Percentiles rank a stretch among this genome's conserved stretches.
Conservation (phyloP, 306 rosid species). For the Senna tora region DNA sequence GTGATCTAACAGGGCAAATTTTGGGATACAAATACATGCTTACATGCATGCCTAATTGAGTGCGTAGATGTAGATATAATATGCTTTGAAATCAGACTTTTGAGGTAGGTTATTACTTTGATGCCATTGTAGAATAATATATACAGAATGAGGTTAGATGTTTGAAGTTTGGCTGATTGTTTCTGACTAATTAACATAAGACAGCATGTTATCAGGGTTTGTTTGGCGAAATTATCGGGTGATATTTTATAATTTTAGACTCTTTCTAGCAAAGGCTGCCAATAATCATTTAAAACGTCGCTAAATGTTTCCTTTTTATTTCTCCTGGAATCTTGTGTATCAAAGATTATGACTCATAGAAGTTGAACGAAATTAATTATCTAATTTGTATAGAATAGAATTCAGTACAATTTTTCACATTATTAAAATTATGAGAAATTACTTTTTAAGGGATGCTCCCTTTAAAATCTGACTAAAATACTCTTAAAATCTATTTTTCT, state of each 20-base stretch:
- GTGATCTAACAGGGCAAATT: conserved; percentile 2
- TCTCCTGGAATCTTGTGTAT: no score
- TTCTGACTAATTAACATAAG: conserved; percentile 23
- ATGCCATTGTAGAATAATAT: conserved; percentile 11
- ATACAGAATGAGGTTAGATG: not conserved
- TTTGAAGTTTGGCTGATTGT: conserved; percentile 20
- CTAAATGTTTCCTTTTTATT: no score
- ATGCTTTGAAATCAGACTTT: conserved; percentile 29
- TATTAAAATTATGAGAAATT: no score
- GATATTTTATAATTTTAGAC: not conserved
- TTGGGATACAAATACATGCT: conserved; percentile 9
- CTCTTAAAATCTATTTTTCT: no score
- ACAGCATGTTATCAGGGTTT: not conserved
- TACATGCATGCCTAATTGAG: conserved; percentile 5
- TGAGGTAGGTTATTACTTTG: conserved; percentile 29
- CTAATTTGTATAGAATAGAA: no score
- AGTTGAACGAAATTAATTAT: no score
- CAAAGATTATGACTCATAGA: no score
- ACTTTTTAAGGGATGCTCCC: no score
- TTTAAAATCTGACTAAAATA: no score
- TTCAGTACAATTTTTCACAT: no score
- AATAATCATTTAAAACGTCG: no score
- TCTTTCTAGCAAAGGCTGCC: not conserved
- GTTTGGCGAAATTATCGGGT: conserved; percentile 21
- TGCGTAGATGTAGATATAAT: conserved; percentile 4